Evolutionary conservation across 495 filamentous ascomycete genomes (phyloP), one percentile per base, ranked within the genome.

Genomic region (Hypoxylon crocopeplum): DNA sequence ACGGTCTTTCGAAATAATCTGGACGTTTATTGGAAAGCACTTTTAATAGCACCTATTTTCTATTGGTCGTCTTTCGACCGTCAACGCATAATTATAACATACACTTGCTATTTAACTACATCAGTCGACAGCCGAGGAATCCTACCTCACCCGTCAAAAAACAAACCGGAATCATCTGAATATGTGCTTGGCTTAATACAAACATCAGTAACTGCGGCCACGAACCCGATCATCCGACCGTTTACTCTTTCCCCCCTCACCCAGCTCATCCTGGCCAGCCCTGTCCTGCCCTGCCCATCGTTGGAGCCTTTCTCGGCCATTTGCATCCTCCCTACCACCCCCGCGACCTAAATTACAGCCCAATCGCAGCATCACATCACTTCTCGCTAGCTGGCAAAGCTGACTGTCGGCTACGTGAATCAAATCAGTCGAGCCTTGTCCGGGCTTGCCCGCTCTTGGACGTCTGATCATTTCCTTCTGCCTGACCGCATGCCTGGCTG

Each of bases 401-500:
- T 49, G 40, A 44, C 17, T 34, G 13, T 45, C 37, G 59, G 52
- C 52, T 57, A n/a, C 47, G 47, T 33, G 40, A 51, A 40, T 34
- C 40, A 48, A 52, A 57, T 51, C 40, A 47, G 47, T 39, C 45
- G 29, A 62, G 50, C 50, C 59, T 44, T 39, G 52, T 45, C 39
- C 46, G 25, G 32, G 30, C 49, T 37, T 16, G 37, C 24, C 32
- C 30, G 45, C 41, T 41, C 39, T 27, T 54, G 36, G 24, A 42
- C 33, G 12, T 52, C 48, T 53, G 53, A 58, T 63, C 53, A 58
- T 58, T 58, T 58, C 60, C 48, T 21, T 46, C 29, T 24, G 22
- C 30, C 44, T 49, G 58, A 62, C 59, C 53, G 59, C 46, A 57
- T 57, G 48, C n/a, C n/a, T n/a, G n/a, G n/a, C n/a, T n/a, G n/a